Base-by-base conservation (phyloP, 116 monocot genomes). In the Dioscorea cayenensis region DNA sequence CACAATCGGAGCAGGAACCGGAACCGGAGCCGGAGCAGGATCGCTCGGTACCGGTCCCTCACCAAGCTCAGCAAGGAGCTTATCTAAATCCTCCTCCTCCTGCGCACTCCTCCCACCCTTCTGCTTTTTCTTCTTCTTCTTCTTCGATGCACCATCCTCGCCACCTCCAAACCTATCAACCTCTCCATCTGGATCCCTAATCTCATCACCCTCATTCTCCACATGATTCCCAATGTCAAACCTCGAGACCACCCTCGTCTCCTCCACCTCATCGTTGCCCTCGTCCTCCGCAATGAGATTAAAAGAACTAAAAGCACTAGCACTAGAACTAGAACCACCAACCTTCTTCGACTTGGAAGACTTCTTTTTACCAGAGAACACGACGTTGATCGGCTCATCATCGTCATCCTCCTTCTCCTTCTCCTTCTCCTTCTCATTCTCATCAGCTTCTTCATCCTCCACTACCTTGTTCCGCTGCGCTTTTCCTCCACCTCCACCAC, bases 281-380 rank as follows among this genome's bases (percentile, higher is more conserved):
- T 36, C 76, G 17, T 75, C 83, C 7, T 76, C 85, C 6, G 63
- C 81, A 23, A 85, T 38, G 27, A 72, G 60, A 66, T 70, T 78
- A 38, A 87, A 62, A n/a, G 81, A 69, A 38, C 72, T 79, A 32
- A 89, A 80, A 28, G 59, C 72, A 69, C 73, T 76, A 2, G 52
- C 23, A 23, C 37, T 25, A 25, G 65, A 43, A 43, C 43, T 43
- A 38, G 38, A 38, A 38, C 5, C 60, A 32, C 23, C 60, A 49
- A 77, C 69, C 72, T 90, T 90, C 81, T 86, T 91, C 35, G 76
- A 76, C 70, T 90, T 94, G 7, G 83, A 74, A 12, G 76, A 51
- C 69, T 82, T 81, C 79, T 87, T 87, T 79, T 76, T 79, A 71
- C 78, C 78, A 6, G 76, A 59, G 60, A 83, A 83, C 6, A 66